Base-by-base conservation (phyloP, 139 green algal species). In the Zygnema cylindricum region DNA sequence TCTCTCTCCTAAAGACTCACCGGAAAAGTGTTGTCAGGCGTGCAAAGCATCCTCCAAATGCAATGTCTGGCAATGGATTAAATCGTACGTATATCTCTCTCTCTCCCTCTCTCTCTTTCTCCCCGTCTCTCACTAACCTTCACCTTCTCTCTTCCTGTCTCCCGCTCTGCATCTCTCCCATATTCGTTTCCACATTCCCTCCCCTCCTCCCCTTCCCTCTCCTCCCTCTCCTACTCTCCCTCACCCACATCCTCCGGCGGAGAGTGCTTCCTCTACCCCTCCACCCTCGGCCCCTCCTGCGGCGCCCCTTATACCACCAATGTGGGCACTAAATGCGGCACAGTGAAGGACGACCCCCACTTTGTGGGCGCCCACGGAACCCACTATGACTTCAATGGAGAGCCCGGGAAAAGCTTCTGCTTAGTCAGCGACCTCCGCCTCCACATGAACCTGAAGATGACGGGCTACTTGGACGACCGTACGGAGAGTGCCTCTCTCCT, bases 1-100 rank as follows among this genome's bases (percentile, higher is more conserved):
- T n/a, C n/a, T n/a, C n/a, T n/a, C n/a, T n/a, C n/a, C n/a, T n/a
- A 43, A 79, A 93, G 38, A 86, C 79, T 55, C 57, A 94, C 30
- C 87, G 88, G 43, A 39, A 88, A 38, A 94, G 94, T 77, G 94
- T 94, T 41, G 69, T 76, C 36, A 69, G 88, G 0, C 92, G 86
- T 33, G 92, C 69, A 0, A 73, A 88, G 22, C 73, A 16, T 16
- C 7, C 7, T 63, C 7, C 7, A 16, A 63, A 16, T 63, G n/a
- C 7, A 7, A 63, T 16, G 16, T n/a, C n/a, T 16, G 49, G 49
- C 49, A 16, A 16, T 63, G 16, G 49, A 7, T 16, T 16, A 16
- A 63, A 7, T 63, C 7, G 7, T 79, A 16, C 38, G 3, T 16
- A n/a, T n/a, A n/a, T n/a, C 77, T 16, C 77, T 43, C 77, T 85